Evolutionary conservation across 331 rosid species (phyloP).

Genomic region (Telfairia occidentalis): DNA sequence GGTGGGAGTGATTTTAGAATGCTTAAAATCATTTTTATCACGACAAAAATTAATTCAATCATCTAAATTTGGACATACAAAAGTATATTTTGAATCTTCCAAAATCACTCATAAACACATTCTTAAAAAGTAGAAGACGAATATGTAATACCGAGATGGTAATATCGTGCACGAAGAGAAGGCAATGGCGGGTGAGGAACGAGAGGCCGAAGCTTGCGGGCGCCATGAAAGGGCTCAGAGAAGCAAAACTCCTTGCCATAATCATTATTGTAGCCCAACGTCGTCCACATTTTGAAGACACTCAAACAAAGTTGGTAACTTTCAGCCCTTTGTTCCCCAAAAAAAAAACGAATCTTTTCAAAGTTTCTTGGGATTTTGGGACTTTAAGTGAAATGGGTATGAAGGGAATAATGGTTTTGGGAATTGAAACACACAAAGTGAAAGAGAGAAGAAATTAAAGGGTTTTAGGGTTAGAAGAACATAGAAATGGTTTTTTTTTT

Average conservation of each 20-base stretch:
- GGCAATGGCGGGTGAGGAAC: conserved; percentile 51
- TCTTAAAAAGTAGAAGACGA: too few species aligned
- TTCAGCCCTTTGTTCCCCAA: background rate
- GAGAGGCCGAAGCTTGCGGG: conserved; percentile 65
- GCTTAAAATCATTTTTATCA: too few species aligned
- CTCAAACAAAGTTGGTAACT: background rate
- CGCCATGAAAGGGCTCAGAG: conserved; percentile 40
- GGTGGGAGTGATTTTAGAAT: too few species aligned
- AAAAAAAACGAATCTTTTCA: background rate
- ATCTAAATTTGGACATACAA: too few species aligned
- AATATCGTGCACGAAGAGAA: conserved; percentile 49
- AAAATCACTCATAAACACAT: too few species aligned
- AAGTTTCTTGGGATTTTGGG: background rate
- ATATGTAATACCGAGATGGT: conserved; percentile 72
- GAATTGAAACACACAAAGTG: background rate
- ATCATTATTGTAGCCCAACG: conserved; percentile 60
- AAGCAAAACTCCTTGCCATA: conserved; percentile 42
- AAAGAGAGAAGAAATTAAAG: background rate
- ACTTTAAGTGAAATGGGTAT: background rate
- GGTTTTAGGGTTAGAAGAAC: background rate
- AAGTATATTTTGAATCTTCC: too few species aligned
- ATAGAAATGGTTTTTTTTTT: conserved; percentile 2
- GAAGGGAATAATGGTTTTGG: conserved; percentile 3
- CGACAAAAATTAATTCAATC: too few species aligned
- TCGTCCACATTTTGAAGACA: conserved; percentile 12